Base-by-base conservation (phyloP, 1,139 yeast species). In the Lodderomyces theae region DNA sequence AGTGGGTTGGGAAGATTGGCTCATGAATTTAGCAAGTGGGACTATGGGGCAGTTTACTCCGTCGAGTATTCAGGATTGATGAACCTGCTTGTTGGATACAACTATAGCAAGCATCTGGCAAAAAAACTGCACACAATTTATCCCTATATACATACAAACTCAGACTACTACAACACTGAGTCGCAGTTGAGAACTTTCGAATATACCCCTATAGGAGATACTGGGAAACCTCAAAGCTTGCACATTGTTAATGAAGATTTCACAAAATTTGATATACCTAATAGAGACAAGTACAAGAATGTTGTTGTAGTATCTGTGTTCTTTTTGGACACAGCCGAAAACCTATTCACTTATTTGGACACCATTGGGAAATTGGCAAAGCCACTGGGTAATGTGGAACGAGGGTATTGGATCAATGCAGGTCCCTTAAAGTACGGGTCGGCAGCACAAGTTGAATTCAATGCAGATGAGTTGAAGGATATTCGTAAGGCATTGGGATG, bases 371-470 rank as follows among this genome's bases (percentile, higher is more conserved):
- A 62, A 11, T 57, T 86, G 37, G 57, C 74, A 2, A 52, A 57
- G 4, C 70, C 72, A n/a, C 68, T 66, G 19, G 50, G 49, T 26
- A 44, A 44, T 25, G 45, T 55, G n/a, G 60, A 66, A 28, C 61
- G 64, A 9, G 80, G 86, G 0, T 70, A 71, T 41, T 88, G 96
- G 96, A 79, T 88, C 47, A 88, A 88, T 56, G 72, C 79, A 15
- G 96, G 96, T 0, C 96, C 96, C 0, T 67, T 88, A 46, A 88
- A 88, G 59, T 88, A 88, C 62, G 96, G 96, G 0, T 80, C 88
- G 3, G 89, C 90, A 1, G 94, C 96, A 1, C 79, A 76, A 49
- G 85, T 82, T 1, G 95, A 87, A 57, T 64, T 86, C 21, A 82
- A 80, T 24, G 67, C 77, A 15, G 81, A 81, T 15, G 96, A 88